Percentiles rank a stretch among this genome's conserved stretches.
phyloP scores from a whole-genome alignment of 2,329 filamentous ascomycete species.

The Chaetomiaceae sp. region DNA sequence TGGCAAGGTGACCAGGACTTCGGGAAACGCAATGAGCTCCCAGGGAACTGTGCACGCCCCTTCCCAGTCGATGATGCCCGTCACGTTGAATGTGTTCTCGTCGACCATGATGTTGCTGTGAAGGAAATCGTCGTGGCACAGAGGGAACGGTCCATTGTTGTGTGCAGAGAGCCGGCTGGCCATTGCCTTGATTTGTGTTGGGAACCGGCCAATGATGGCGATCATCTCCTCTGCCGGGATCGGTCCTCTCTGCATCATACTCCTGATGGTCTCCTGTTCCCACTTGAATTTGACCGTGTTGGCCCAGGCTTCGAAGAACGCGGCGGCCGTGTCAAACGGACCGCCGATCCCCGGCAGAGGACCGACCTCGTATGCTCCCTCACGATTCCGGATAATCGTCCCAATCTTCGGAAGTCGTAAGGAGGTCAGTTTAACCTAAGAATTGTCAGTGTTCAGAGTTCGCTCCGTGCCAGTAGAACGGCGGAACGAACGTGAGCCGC shows the following conservation, averaged over 20 bases:
- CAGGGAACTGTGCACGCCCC: slow-evolving; percentile 11
- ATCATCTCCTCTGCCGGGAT: not conserved
- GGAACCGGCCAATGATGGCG: not conserved
- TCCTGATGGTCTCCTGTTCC: slow-evolving; percentile 1
- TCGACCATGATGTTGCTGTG: slow-evolving; percentile 12
- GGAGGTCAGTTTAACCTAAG: slow-evolving; percentile 19
- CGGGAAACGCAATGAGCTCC: slow-evolving; percentile 9
- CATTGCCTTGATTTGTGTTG: not conserved
- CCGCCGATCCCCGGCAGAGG: slow-evolving; percentile 21
- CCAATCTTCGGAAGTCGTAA: slow-evolving; percentile 22
- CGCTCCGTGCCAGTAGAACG: not conserved
- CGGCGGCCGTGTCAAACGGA: slow-evolving; percentile 20
- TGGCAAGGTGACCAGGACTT: slow-evolving; percentile 1
- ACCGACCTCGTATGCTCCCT: slow-evolving; percentile 15
- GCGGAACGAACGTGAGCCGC: not conserved
- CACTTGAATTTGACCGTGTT: slow-evolving; percentile 10
- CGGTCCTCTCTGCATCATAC: not conserved
- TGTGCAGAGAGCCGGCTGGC: not conserved
- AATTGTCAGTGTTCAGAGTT: not conserved
- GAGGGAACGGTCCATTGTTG: slow-evolving; percentile 4
- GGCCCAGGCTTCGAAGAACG: slow-evolving; percentile 22
- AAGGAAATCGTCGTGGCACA: slow-evolving; percentile 6
- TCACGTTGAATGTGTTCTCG: not conserved
- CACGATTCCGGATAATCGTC: slow-evolving; percentile 7
- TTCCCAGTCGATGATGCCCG: slow-evolving; percentile 12